Evolutionary conservation across 306 rosid species (phyloP).

Genomic region (Glycyrrhiza uralensis): DNA sequence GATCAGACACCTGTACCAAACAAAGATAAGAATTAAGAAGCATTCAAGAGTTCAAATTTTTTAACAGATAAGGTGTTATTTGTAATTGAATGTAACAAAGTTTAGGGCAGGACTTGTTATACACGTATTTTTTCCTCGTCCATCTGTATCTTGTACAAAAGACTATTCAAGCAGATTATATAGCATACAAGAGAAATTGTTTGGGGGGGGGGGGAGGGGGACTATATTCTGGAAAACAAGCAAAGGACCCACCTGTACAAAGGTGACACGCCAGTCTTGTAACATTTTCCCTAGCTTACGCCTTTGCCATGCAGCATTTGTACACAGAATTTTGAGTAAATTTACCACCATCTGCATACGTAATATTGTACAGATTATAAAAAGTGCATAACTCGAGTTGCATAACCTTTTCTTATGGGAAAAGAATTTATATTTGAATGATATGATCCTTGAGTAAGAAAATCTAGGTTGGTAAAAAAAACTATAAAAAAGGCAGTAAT

Average conservation of each 20-base stretch:
- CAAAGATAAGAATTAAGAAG: not conserved
- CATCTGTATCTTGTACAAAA: not conserved
- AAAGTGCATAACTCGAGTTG: not conserved
- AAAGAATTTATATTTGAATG: not conserved
- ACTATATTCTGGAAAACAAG: not conserved
- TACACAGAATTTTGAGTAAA: constrained; percentile 80
- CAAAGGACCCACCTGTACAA: constrained; percentile 64
- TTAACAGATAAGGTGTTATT: not conserved
- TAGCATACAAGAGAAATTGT: not conserved
- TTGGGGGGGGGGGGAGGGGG: not conserved
- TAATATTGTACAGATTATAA: constrained; percentile 30
- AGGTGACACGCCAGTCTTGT: constrained; percentile 92
- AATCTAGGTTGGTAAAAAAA: constrained; percentile 13
- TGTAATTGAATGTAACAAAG: not conserved
- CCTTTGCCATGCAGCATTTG: constrained; percentile 97
- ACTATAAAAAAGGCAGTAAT: not conserved
- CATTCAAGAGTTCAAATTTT: not conserved
- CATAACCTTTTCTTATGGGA: not conserved
- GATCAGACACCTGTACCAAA: not conserved
- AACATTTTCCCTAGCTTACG: constrained; percentile 96
- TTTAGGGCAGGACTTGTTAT: not conserved
- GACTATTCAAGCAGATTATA: not conserved
- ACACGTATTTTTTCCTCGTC: not conserved
- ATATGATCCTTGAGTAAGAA: not conserved
- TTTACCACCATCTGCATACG: constrained; percentile 69